Conservation (phyloP, 805 yeast species). For the Schwanniomyces vanrijiae region DNA sequence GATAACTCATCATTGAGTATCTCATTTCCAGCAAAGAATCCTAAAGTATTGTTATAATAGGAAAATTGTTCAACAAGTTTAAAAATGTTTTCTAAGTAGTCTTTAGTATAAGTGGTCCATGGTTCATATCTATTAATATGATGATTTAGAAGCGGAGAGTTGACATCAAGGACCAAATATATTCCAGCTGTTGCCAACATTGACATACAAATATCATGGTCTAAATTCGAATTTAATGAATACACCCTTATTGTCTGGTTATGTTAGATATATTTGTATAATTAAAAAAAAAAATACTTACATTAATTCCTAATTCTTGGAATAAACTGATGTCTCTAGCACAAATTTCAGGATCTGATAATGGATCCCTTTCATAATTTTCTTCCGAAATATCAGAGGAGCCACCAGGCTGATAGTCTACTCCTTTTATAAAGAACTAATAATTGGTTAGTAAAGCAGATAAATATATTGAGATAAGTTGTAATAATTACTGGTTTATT, state of each 20-base stretch:
- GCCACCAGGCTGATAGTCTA: slow-evolving; percentile 97
- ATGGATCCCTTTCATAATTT: slow-evolving; percentile 54
- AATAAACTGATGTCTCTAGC: slow-evolving; percentile 80
- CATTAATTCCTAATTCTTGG: slow-evolving; percentile 81
- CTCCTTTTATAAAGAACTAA: slow-evolving; percentile 78
- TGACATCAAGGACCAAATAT: slow-evolving; percentile 87
- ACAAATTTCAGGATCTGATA: slow-evolving; percentile 70
- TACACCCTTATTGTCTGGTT: slow-evolving; percentile 74
- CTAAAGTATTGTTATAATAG: slow-evolving; percentile 83
- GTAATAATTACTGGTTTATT: slow-evolving; percentile 57
- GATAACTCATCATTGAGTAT: slow-evolving; percentile 78
- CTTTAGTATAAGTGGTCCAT: slow-evolving; percentile 78
- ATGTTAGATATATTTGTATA: slow-evolving; percentile 4
- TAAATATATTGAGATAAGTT: neutral
- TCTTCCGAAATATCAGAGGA: slow-evolving; percentile 63
- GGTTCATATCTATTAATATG: slow-evolving; percentile 91
- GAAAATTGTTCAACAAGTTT: slow-evolving; percentile 80
- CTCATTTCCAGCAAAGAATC: slow-evolving; percentile 91
- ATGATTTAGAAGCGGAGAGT: slow-evolving; percentile 77
- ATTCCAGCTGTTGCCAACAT: slow-evolving; percentile 89
- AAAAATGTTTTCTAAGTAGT: slow-evolving; percentile 74
- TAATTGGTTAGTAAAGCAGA: neutral
- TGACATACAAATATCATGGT: slow-evolving; percentile 91
- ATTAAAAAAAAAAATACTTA: neutral
- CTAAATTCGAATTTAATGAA: slow-evolving; percentile 75